A percentile compares a stretch with the other conserved stretches of the same genome.
phyloP scores from a whole-genome alignment of 1,139 yeast genomes.

The Diutina pseudorugosa region DNA sequence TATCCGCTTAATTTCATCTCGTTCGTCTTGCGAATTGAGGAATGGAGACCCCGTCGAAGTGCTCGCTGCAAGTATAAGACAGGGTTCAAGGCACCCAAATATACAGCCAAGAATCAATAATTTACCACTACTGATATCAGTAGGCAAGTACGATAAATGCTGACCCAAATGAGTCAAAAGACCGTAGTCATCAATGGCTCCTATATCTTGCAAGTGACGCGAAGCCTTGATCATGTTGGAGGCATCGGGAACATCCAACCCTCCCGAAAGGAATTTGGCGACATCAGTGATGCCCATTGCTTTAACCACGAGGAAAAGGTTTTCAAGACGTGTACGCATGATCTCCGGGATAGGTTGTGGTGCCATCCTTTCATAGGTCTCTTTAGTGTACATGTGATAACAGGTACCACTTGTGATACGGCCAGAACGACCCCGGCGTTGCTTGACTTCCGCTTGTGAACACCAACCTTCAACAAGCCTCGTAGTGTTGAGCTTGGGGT shows the following conservation, averaged over 20 bases:
- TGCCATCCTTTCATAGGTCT: conserved; percentile 47
- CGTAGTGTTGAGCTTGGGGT: conserved; percentile 54
- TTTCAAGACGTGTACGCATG: conserved; percentile 69
- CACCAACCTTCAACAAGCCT: conserved; percentile 75
- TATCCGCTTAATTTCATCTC: conserved; percentile 48
- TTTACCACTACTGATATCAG: conserved; percentile 81
- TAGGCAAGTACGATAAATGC: conserved; percentile 69
- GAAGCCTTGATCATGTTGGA: conserved; percentile 52
- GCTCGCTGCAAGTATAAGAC: conserved; percentile 66
- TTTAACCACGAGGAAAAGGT: conserved; percentile 69
- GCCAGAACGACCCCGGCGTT: conserved; percentile 97
- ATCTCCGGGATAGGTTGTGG: conserved; percentile 83
- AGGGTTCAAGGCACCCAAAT: conserved; percentile 71
- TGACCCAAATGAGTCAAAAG: conserved; percentile 68
- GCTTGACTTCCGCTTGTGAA: conserved; percentile 83
- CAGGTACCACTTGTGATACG: conserved; percentile 80
- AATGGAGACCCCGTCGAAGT: conserved; percentile 69
- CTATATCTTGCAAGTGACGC: conserved; percentile 50
- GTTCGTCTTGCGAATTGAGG: conserved; percentile 43
- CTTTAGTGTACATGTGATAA: conserved; percentile 64
- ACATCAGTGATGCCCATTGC: conserved; percentile 80
- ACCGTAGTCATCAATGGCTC: conserved; percentile 33
- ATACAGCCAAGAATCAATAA: conserved; percentile 66
- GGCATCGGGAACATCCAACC: conserved; percentile 70
- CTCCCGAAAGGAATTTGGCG: conserved; percentile 52